Evolutionary conservation across 352 stramenopile genomes (phyloP).

Genomic region (Pythium rishiriense): DNA sequence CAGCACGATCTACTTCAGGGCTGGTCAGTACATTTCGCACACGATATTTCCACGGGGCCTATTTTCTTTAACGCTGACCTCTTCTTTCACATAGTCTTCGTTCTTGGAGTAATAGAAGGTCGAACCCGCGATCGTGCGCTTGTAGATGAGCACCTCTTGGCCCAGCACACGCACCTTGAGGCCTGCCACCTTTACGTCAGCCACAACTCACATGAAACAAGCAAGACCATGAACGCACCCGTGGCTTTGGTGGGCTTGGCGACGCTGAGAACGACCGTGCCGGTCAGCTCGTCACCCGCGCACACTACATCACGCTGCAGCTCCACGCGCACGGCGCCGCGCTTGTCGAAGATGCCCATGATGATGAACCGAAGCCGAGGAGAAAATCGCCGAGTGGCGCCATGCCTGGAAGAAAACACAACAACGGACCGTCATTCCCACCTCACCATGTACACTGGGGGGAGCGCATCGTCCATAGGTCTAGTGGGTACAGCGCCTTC

Average conservation of each 20-base stretch:
- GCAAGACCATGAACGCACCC: conserved; percentile 4
- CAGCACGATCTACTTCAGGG: background rate
- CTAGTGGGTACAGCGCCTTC: too few relatives aligned
- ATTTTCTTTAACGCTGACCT: too few relatives aligned
- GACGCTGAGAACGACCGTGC: conserved; percentile 1
- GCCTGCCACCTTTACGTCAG: background rate
- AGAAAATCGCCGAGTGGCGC: too few relatives aligned
- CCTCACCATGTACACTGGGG: too few relatives aligned
- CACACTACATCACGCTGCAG: background rate
- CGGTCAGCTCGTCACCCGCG: background rate
- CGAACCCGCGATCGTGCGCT: conserved; percentile 2
- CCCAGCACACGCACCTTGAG: conserved; percentile 3
- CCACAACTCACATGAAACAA: too few relatives aligned
- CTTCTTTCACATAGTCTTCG: background rate
- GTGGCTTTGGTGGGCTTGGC: background rate
- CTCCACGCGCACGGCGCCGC: conserved; percentile 13
- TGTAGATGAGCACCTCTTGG: conserved; percentile 4
- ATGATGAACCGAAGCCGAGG: too few relatives aligned
- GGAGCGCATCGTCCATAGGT: too few relatives aligned
- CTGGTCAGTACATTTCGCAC: background rate
- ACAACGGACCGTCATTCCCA: background rate
- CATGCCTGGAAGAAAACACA: too few relatives aligned
- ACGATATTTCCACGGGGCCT: too few relatives aligned
- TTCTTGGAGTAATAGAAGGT: background rate
- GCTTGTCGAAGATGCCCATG: conserved; percentile 12